These are phyloP conservation scores for Cinnamomum chago DNA, from an alignment of 164 flowering plant genomes.

Conservation along the genomic window DNA sequence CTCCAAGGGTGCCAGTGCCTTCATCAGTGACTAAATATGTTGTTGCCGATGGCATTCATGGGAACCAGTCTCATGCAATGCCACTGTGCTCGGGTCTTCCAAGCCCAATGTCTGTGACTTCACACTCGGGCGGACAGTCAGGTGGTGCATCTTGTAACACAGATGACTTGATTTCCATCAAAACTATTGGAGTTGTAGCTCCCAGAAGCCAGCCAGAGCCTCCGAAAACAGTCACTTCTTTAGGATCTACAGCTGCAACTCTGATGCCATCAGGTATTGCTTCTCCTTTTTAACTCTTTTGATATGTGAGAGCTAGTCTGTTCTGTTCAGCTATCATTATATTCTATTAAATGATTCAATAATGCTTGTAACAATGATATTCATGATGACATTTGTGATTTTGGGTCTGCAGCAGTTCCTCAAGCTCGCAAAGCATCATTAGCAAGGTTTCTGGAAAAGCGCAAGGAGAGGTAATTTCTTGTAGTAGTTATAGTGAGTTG, in stretches of 20 bases:
- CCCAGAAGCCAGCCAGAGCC: constrained; percentile 44
- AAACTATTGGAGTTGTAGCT: constrained; percentile 28
- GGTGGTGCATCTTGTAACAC: constrained; percentile 47
- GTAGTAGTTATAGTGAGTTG: too few relatives aligned
- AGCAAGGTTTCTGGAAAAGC: constrained; percentile 84
- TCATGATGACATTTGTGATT: background rate
- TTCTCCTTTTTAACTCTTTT: background rate
- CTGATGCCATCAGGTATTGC: constrained; percentile 59
- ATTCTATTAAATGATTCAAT: background rate
- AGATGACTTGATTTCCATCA: constrained; percentile 41
- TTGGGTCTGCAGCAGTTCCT: constrained; percentile 53
- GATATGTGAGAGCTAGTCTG: background rate
- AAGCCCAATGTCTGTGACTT: constrained; percentile 64
- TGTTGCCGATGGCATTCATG: constrained; percentile 35
- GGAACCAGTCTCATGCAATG: constrained; percentile 30
- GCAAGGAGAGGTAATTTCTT: constrained; percentile 72
- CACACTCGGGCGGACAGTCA: constrained; percentile 51
- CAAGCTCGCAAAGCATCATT: constrained; percentile 88
- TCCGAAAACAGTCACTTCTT: constrained; percentile 21
- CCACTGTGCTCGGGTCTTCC: constrained; percentile 48
- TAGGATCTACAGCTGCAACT: constrained; percentile 33
- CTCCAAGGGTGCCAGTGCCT: constrained; percentile 32
- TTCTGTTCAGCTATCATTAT: background rate
- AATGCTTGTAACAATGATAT: background rate
- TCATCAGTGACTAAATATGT: constrained; percentile 30